Evolutionary conservation across 2,329 filamentous ascomycete species (phyloP).

Genomic region (Diaporthe longicolla): DNA sequence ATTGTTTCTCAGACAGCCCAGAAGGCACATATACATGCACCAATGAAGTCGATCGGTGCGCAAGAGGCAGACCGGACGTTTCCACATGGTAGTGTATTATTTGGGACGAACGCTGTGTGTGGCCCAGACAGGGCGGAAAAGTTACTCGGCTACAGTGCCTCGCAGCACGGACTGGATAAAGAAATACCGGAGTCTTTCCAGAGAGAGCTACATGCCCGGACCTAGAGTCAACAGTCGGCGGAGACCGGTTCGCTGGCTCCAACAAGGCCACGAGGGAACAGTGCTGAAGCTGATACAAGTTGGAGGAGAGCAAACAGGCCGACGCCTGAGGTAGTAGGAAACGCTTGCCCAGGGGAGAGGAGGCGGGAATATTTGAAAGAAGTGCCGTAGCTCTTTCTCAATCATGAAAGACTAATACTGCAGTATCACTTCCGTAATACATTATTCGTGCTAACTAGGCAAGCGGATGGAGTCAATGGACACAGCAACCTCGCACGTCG

Average conservation of each 20-base stretch:
- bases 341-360: too few relatives aligned
- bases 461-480: too few relatives aligned
- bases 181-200: slow-evolving; percentile 9
- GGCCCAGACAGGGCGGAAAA: not conserved
- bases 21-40: not conserved
- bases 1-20: not conserved
- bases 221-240: too few relatives aligned
- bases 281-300: not conserved
- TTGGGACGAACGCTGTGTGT: slow-evolving; percentile 3
- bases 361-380: too few relatives aligned
- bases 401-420: too few relatives aligned
- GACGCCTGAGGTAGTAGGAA: too few relatives aligned
- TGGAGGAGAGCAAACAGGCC: not conserved
- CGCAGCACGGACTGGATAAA: not conserved
- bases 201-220: not conserved
- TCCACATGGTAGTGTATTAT: not conserved
- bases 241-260: too few relatives aligned
- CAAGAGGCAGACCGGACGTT: not conserved
- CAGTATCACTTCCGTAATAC: too few relatives aligned
- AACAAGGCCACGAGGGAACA: not conserved
- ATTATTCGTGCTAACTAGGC: too few relatives aligned
- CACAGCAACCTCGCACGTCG: too few relatives aligned
- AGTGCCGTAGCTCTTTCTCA: too few relatives aligned
- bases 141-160: slow-evolving; percentile 1
- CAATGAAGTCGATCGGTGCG: not conserved